Base-by-base conservation (phyloP, 2,329 filamentous ascomycete species). In the Ceratocystis destructans region DNA sequence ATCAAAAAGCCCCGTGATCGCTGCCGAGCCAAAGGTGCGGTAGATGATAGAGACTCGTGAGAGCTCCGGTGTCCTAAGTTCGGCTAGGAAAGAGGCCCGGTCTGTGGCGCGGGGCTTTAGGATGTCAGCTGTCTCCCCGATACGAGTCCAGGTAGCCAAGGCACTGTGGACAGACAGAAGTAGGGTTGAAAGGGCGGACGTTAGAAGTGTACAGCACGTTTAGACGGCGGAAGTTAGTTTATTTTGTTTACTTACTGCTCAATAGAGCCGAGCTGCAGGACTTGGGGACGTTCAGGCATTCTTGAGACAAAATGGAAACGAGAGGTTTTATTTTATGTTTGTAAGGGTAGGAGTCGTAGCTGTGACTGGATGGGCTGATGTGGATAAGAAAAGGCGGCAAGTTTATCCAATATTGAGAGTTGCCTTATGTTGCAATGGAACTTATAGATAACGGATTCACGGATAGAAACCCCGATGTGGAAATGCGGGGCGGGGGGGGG, bases 1-100 rank as follows among this genome's bases (percentile, higher is more conserved):
- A 73, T 95, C 88, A 69, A 94, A 77, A 22, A 77, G 75, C 1
- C 90, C 90, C 0, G 89, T 93, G 67, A 86, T 78, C 12, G 72
- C 72, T 53, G 82, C 77, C 41, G 85, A 89, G 57, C 75, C 75
- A 71, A 91, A 90, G 15, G 88, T 93, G 65, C 89, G 83, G 75
- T 88, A 94, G 33, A 82, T 80, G 46, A 82, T 86, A 22, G 81
- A 72, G 41, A 86, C 82, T 68, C 83, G 85, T 69, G 89, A 83
- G n/a, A 90, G 78, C 41, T 79, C 78, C 22, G 88, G 88, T 22
- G 81, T 79, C 62, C 77, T 76, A 73, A 83, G 86, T 76, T 93
- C 87, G 61, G 82, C 73, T 64, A 93, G 76, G 74, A 95, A 93
- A 20, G 84, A 84, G 22, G 76, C 73, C 65, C 89, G 84, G 73